Base-by-base conservation (phyloP, 2,329 filamentous ascomycete species). In the Nigrospora osmanthi region DNA sequence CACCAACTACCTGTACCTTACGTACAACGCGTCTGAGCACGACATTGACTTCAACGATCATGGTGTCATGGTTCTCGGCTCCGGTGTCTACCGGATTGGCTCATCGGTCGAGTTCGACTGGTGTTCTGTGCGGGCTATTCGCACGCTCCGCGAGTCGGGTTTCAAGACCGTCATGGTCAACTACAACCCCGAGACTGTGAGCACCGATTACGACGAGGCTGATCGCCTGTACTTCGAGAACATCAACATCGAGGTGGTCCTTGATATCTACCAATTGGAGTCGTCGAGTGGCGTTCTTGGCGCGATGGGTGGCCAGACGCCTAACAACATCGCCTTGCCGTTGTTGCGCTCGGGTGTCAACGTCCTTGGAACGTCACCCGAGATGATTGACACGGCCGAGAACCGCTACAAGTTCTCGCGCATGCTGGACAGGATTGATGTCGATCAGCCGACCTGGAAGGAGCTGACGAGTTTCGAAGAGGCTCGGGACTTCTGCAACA, bases 51-150 rank as follows among this genome's bases (percentile, higher is more conserved):
- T 97, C 59, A 76, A 89, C 11, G 93, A 98, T 60, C 82, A 91
- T 50, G 93, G 93, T 59, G 80, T 96, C 49, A 96, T 97, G 89
- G 91, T 98, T 10, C 75, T 97, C 30, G 91, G 91, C 13, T 96
- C 90, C 31, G 91, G 91, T 66, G 90, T 96, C 11, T 97, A 97
- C 73, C 82, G 93, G 49, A 98, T 98, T 52, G 93, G 93, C 53
- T 96, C 90, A 0, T 96, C 91, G 0, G 93, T 98, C 47, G 93
- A 98, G 63, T 98, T 98, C 65, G 93, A 98, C 67, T 98, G 93
- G 93, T 97, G 93, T 65, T 95, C 93, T 5, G 93, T 98, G 28
- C 78, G 91, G 48, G 89, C 93, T 6, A 94, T 97, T 50, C 83
- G 91, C 51, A 97, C 93, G 2, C 77, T 98, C 9, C 81, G 93